phyloP scores from a whole-genome alignment of 805 yeast species.

The Candida boleticola region DNA sequence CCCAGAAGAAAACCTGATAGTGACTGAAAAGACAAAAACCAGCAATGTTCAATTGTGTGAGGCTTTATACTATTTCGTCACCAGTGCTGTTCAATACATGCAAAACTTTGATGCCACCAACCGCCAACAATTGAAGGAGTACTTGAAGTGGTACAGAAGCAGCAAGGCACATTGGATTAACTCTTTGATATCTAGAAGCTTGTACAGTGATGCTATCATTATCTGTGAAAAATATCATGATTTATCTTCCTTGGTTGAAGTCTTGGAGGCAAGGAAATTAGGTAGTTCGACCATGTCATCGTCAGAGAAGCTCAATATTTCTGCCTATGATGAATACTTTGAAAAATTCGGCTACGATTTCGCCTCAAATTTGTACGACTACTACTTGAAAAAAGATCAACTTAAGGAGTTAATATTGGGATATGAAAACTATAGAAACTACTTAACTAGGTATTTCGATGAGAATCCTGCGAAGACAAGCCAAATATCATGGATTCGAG shows the following conservation, averaged over 20 bases:
- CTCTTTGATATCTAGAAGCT: slow-evolving; percentile 48
- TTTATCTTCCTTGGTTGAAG: slow-evolving; percentile 58
- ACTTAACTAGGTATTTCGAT: slow-evolving; percentile 51
- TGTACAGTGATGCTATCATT: slow-evolving; percentile 52
- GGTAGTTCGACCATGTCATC: slow-evolving; percentile 13
- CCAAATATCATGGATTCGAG: slow-evolving; percentile 70
- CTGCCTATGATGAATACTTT: slow-evolving; percentile 50
- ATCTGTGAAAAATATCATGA: slow-evolving; percentile 69
- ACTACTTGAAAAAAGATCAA: slow-evolving; percentile 53
- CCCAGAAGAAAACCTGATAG: slow-evolving; percentile 8
- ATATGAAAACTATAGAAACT: slow-evolving; percentile 51
- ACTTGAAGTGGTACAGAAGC: slow-evolving; percentile 30
- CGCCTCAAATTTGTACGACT: slow-evolving; percentile 61
- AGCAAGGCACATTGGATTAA: slow-evolving; percentile 55
- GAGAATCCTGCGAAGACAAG: slow-evolving; percentile 42
- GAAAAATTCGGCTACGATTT: slow-evolving; percentile 64
- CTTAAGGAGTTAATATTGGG: slow-evolving; percentile 53
- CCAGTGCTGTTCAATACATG: slow-evolving; percentile 36
- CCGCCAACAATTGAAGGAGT: slow-evolving; percentile 23
- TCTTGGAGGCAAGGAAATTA: slow-evolving; percentile 32
- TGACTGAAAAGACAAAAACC: slow-evolving; percentile 15
- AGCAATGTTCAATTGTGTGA: slow-evolving; percentile 25
- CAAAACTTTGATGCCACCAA: slow-evolving; percentile 17
- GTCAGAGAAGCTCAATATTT: slow-evolving; percentile 9
- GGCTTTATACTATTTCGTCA: slow-evolving; percentile 33